Evolutionary conservation across 176 grass and related monocot genomes (phyloP).

Genomic region (Saccharum officinarum): DNA sequence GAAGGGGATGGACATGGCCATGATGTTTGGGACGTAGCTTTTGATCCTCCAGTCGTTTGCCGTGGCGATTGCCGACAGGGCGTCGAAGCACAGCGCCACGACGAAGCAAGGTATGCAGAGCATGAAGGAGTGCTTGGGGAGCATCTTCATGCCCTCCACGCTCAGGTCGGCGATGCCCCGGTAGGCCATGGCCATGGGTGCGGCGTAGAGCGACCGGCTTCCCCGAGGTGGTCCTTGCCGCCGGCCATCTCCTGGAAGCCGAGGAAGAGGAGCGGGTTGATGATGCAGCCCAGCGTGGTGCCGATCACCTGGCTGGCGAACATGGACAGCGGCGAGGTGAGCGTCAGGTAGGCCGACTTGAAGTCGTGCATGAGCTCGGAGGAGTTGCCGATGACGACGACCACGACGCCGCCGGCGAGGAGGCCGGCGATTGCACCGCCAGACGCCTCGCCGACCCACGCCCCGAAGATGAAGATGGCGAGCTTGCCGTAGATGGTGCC

Average conservation of each 20-base stretch:
- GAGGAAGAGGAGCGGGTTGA: conserved; percentile 46
- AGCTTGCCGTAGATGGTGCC: conserved; percentile 48
- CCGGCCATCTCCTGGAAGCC: conserved; percentile 35
- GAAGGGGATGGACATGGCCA: conserved; percentile 53
- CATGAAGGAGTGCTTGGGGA: conserved; percentile 28
- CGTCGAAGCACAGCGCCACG: not conserved
- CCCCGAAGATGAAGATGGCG: conserved; percentile 37
- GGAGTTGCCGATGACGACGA: conserved; percentile 42
- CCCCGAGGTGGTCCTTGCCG: conserved; percentile 1
- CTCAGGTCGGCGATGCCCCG: conserved; percentile 37
- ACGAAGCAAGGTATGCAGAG: conserved; percentile 23
- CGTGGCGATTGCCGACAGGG: not conserved
- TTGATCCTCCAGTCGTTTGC: conserved; percentile 17
- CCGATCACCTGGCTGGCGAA: conserved; percentile 43
- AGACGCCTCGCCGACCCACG: conserved; percentile 29
- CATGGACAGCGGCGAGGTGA: conserved; percentile 49
- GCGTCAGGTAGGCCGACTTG: conserved; percentile 46
- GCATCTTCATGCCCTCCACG: conserved; percentile 23
- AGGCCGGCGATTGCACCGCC: conserved; percentile 44
- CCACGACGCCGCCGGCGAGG: conserved; percentile 18
- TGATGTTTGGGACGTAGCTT: conserved; percentile 27
- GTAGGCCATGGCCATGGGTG: conserved; percentile 52
- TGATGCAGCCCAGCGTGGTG: conserved; percentile 51
- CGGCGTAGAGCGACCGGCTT: conserved; percentile 1
- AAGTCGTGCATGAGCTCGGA: conserved; percentile 58